Conservation (phyloP, 2,329 filamentous ascomycete species). For the Pseudogymnoascus sp. region DNA sequence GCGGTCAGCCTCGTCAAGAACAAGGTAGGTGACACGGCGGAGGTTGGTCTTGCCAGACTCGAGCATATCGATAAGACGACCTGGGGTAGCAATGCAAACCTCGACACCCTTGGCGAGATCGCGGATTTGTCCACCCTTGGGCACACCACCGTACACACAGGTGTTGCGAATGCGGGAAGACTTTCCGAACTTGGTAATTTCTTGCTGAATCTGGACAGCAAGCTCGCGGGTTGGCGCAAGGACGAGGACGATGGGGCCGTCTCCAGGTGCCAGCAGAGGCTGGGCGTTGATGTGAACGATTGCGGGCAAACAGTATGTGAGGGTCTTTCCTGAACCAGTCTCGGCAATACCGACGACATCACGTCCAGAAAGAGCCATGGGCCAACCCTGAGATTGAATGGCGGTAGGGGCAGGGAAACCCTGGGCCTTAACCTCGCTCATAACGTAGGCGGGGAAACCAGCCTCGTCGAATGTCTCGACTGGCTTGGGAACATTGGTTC, state of each 20-base stretch:
- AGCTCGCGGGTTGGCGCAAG: conserved; percentile 95
- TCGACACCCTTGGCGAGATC: conserved; percentile 93
- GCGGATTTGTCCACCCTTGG: conserved; percentile 93
- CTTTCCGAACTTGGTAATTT: conserved; percentile 97
- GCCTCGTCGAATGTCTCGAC: conserved; percentile 97
- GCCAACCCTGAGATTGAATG: conserved; percentile 98
- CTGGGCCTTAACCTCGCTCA: conserved; percentile 97
- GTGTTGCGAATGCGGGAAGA: conserved; percentile 98
- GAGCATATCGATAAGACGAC: conserved; percentile 96
- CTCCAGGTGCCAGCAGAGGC: conserved; percentile 86
- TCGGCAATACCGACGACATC: conserved; percentile 99
- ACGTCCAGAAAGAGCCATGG: conserved; percentile 95
- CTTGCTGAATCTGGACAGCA: conserved; percentile 95
- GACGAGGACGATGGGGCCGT: conserved; percentile 93
- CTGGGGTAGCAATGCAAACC: conserved; percentile 96
- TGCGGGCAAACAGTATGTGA: conserved; percentile 94
- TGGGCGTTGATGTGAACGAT: conserved; percentile 99
- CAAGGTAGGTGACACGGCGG: conserved; percentile 93
- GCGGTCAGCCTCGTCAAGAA: conserved; percentile 96
- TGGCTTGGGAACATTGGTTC: conserved; percentile 76
- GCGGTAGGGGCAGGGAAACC: conserved; percentile 89
- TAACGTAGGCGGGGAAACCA: conserved; percentile 92
- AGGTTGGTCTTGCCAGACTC: conserved; percentile 98
- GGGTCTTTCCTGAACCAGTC: conserved; percentile 97
- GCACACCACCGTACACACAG: conserved; percentile 97